Base-by-base conservation (phyloP, 164 flowering plant species). In the Akebia trifoliata region DNA sequence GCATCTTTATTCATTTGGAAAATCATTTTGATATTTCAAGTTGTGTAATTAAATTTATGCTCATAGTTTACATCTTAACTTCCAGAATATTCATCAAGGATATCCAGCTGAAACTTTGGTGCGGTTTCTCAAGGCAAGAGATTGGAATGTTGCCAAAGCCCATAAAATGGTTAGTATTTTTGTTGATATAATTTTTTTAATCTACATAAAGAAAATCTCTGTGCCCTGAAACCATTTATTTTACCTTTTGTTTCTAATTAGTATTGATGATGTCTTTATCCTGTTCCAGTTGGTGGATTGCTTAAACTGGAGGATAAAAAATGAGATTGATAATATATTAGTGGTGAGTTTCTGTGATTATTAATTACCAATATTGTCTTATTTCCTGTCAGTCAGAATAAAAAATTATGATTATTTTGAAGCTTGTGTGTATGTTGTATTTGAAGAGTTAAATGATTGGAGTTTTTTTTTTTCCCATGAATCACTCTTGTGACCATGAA, bases 111-210 rank as follows among this genome's bases (percentile, higher is more conserved):
- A 84, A 67, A 73, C 83, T 48, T 67, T 84, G 44, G 59, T 62
- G 60, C 82, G 99, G 22, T 93, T 90, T 72, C 89, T 93, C 24
- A 93, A 84, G 76, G 99, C 95, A 36, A 81, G 97, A 69, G 99
- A 93, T 25, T 74, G 96, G 85, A 82, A 81, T 82, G 83, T 84
- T 50, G 57, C 78, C 36, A 93, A 90, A 69, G 93, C 97, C 22
- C 73, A 87, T 64, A 80, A 81, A 71, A 93, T 93, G 99, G 99
- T 92, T 43, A 49, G 78, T 24, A 30, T 25, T 1, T n/a, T 15
- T 6, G 38, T 53, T 43, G 2, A 29, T 62, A 28, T 5, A 38
- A 43, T 37, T 24, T 2, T 21, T 17, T 48, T 17, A 6, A 4
- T 21, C 25, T 56, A 21, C 17, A 3, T 32, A n/a, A n/a, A n/a